Conservation (phyloP, 1,284 basidiomycete genomes). For the Xerocomus nothofagi region DNA sequence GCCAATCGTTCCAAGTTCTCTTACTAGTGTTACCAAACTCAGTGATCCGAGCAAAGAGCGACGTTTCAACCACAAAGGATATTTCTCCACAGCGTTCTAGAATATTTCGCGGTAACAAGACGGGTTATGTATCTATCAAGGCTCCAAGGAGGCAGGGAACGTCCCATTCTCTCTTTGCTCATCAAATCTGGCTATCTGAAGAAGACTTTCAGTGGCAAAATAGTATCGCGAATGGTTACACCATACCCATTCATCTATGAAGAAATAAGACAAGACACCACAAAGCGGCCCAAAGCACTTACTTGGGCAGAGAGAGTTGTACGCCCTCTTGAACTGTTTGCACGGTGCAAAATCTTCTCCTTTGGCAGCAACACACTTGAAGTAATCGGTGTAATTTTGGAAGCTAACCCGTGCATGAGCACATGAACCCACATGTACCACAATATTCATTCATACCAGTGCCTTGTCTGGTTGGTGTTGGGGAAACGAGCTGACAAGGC, state of each 20-base stretch:
- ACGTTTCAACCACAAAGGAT: not conserved
- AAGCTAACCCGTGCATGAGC: slow-evolving; percentile 52
- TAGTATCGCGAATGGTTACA: not conserved
- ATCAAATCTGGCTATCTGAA: slow-evolving; percentile 82
- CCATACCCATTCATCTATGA: slow-evolving; percentile 80
- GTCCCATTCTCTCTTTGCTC: slow-evolving; percentile 91
- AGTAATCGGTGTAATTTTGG: slow-evolving; percentile 98
- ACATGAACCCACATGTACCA: not conserved
- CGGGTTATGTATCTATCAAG: slow-evolving; percentile 41
- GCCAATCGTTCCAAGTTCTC: not conserved
- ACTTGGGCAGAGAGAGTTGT: slow-evolving; percentile 98
- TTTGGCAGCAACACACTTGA: slow-evolving; percentile 96
- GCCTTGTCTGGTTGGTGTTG: slow-evolving; percentile 92
- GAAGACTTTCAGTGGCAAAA: slow-evolving; percentile 11
- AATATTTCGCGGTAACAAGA: slow-evolving; percentile 6
- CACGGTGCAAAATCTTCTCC: slow-evolving; percentile 97
- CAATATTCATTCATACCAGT: slow-evolving; percentile 63
- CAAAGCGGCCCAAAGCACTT: slow-evolving; percentile 41
- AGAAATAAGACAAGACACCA: slow-evolving; percentile 13
- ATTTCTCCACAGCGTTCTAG: slow-evolving; percentile 13
- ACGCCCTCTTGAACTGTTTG: slow-evolving; percentile 98
- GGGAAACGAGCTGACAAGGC: slow-evolving; percentile 79
- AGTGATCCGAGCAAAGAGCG: not conserved
- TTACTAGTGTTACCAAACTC: slow-evolving; percentile 12
- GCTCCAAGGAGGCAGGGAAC: slow-evolving; percentile 89